Evolutionary conservation across 805 yeast species (phyloP).

Genomic region (Kluyveromyces lactis): DNA sequence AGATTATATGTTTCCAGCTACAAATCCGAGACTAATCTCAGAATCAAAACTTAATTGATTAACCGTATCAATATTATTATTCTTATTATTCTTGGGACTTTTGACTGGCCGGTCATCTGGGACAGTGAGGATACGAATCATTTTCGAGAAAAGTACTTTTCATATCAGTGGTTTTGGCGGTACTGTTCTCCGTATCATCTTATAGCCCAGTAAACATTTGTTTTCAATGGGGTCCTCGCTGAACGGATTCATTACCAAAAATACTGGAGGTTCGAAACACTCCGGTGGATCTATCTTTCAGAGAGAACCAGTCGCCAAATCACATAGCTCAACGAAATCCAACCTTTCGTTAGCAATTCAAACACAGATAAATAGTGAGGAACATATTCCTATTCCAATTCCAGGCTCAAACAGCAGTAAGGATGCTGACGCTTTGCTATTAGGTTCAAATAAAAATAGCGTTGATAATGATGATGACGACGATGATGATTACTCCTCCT

Average conservation of each 20-base stretch:
- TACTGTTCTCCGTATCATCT: no score
- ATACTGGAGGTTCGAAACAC: not conserved
- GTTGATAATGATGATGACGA: conserved; percentile 19
- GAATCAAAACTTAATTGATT: no score
- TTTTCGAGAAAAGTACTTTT: no score
- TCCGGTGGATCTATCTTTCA: conserved; percentile 5
- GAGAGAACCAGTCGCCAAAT: conserved; percentile 6
- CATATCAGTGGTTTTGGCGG: no score
- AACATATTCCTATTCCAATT: not conserved
- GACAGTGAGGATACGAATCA: no score
- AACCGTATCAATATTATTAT: no score
- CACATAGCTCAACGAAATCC: conserved; percentile 11
- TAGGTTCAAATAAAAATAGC: conserved; percentile 11
- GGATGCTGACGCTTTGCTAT: conserved; percentile 8
- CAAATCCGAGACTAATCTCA: no score
- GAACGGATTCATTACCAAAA: conserved; percentile 3
- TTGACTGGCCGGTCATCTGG: no score
- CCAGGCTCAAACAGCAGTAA: not conserved
- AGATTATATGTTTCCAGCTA: no score
- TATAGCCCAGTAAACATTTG: no score
- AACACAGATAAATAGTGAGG: conserved; percentile 5
- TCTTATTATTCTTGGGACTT: no score
- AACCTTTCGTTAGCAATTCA: conserved; percentile 22
- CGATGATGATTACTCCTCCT: conserved; percentile 32
- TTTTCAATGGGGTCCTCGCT: conserved; percentile 3